These are phyloP conservation scores for Oleoguttula mirabilis DNA, from an alignment of 495 filamentous ascomycete species.

Conservation along the genomic window DNA sequence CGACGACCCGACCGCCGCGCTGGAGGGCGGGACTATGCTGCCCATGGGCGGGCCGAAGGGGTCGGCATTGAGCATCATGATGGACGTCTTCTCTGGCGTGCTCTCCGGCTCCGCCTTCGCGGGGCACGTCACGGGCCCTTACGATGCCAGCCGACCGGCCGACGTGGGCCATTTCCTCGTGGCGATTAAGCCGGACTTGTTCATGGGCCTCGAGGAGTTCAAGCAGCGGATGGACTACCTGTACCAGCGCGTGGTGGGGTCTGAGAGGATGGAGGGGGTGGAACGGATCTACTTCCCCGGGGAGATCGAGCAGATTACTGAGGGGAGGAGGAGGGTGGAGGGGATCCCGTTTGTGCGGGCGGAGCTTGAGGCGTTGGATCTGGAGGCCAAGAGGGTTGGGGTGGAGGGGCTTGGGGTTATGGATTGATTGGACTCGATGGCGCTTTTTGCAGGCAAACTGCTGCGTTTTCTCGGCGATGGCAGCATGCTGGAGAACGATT, in stretches of 20 bases:
- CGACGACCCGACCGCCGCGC: conserved; percentile 51
- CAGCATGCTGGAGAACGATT: too few species aligned
- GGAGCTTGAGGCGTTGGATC: conserved; percentile 55
- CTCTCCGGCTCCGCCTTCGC: conserved; percentile 60
- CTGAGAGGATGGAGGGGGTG: conserved; percentile 56
- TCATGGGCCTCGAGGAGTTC: conserved; percentile 59
- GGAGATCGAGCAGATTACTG: conserved; percentile 56
- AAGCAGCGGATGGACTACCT: conserved; percentile 56
- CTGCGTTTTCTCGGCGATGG: too few species aligned
- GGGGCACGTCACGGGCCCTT: conserved; percentile 57
- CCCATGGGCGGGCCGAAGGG: conserved; percentile 74
- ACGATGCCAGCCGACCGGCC: conserved; percentile 53
- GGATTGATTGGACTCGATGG: too few species aligned
- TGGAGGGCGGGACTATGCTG: conserved; percentile 57
- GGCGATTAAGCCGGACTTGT: conserved; percentile 64
- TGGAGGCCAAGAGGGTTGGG: conserved; percentile 49
- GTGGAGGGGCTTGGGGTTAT: conserved; percentile 11
- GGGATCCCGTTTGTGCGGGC: conserved; percentile 57
- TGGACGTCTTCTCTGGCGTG: conserved; percentile 75
- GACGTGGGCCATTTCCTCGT: conserved; percentile 69
- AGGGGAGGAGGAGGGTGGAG: conserved; percentile 40
- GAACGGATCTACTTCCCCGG: conserved; percentile 69
- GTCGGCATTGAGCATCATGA: conserved; percentile 61
- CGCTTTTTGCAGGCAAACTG: too few species aligned
- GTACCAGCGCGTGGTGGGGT: conserved; percentile 50